Percentiles rank a stretch among this genome's conserved stretches.
phyloP scores from a whole-genome alignment of 768 basidiomycete genomes.

The Tylopilus subfusipes region DNA sequence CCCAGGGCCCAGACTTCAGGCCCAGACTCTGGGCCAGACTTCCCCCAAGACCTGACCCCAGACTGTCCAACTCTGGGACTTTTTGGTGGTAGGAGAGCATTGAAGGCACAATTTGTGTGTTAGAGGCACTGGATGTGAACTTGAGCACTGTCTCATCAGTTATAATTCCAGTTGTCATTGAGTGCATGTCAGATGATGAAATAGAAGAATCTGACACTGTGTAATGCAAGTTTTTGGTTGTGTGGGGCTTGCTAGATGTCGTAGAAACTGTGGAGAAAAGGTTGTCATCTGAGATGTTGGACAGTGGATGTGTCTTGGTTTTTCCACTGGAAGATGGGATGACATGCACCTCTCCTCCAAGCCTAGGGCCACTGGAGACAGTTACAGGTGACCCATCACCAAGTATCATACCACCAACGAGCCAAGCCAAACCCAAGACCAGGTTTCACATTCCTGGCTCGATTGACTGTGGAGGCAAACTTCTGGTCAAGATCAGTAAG shows the following conservation, averaged over 20 bases:
- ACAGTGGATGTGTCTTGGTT: constrained; percentile 27
- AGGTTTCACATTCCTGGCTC: constrained; percentile 39
- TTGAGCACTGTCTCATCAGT: constrained; percentile 41
- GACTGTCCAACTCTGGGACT: too few relatives aligned
- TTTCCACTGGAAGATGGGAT: constrained; percentile 44
- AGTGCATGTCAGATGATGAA: constrained; percentile 27
- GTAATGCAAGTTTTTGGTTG: constrained; percentile 31
- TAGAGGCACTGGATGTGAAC: constrained; percentile 35
- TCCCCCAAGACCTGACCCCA: too few relatives aligned
- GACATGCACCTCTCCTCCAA: constrained; percentile 40
- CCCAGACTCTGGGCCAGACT: too few relatives aligned
- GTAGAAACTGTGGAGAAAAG: constrained; percentile 43
- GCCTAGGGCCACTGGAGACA: constrained; percentile 59
- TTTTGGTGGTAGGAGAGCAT: constrained; percentile 51
- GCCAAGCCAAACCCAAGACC: constrained; percentile 45
- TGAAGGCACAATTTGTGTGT: constrained; percentile 47
- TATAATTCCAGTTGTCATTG: constrained; percentile 30
- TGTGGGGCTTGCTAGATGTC: constrained; percentile 31
- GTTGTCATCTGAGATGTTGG: constrained; percentile 41
- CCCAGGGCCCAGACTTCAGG: too few relatives aligned
- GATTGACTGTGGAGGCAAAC: constrained; percentile 43
- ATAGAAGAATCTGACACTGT: constrained; percentile 35
- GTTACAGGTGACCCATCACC: constrained; percentile 65
- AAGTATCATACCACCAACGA: constrained; percentile 38
- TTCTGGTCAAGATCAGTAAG: constrained; percentile 72